A percentile compares a stretch with the other conserved stretches of the same genome.
Evolutionary conservation across 495 filamentous ascomycete species (phyloP).

Genomic region (Choiromyces venosus): DNA sequence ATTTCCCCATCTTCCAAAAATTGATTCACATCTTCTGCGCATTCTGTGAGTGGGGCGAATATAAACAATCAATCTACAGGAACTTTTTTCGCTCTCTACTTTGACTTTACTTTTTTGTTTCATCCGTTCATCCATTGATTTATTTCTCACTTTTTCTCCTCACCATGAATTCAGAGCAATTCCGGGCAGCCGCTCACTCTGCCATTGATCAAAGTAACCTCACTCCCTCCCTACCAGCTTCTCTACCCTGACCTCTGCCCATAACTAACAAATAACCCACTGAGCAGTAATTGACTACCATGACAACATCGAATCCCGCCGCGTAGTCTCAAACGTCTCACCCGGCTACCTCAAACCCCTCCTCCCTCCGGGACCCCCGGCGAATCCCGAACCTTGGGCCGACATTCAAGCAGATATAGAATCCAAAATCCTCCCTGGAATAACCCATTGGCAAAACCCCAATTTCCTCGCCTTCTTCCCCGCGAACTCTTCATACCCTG

Average conservation of each 20-base stretch:
- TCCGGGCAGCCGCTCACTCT: slow-evolving; percentile 71
- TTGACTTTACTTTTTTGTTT: not conserved
- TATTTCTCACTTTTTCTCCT: not conserved
- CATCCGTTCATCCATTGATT: not conserved
- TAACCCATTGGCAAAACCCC: slow-evolving; percentile 94
- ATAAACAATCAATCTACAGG: not conserved
- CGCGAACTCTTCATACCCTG: slow-evolving; percentile 72
- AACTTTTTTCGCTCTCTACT: not conserved
- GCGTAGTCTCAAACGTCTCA: slow-evolving; percentile 69
- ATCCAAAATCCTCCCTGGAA: slow-evolving; percentile 80
- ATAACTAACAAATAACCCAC: slow-evolving; percentile 13
- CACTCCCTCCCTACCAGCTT: slow-evolving; percentile 2
- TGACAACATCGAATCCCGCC: slow-evolving; percentile 62
- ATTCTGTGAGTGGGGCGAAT: not conserved
- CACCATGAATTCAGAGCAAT: slow-evolving; percentile 77
- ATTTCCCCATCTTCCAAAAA: not conserved
- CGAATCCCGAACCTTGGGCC: slow-evolving; percentile 68
- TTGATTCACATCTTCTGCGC: not conserved
- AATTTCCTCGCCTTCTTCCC: slow-evolving; percentile 98
- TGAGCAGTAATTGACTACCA: slow-evolving; percentile 73
- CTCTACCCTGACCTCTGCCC: slow-evolving; percentile 21
- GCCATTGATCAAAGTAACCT: slow-evolving; percentile 77
- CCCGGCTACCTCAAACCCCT: slow-evolving; percentile 83
- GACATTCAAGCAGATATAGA: slow-evolving; percentile 82
- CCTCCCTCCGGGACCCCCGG: slow-evolving; percentile 67